Conservation (phyloP, 2,329 filamentous ascomycete species). For the Epichloe scottii region DNA sequence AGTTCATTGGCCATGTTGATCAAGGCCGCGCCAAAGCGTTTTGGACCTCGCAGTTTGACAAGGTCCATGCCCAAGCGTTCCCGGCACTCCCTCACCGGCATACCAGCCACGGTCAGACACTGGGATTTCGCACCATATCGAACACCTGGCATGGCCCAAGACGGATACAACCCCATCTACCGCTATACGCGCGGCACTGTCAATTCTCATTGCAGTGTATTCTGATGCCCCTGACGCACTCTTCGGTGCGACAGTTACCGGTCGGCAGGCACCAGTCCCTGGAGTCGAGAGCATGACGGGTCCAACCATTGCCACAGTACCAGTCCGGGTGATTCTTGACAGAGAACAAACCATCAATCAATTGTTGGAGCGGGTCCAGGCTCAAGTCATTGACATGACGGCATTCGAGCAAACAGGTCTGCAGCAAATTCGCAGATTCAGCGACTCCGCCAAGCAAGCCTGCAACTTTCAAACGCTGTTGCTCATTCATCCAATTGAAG, state of each 20-base stretch:
- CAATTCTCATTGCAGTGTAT: conserved; percentile 22
- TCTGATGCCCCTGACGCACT: conserved; percentile 19
- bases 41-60: conserved; percentile 1
- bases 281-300: conserved; percentile 15
- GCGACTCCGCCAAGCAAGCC: not conserved
- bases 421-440: not conserved
- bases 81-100: not conserved
- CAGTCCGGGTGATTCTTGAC: conserved; percentile 18
- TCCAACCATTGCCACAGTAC: conserved; percentile 17
- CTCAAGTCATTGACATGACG: conserved; percentile 2
- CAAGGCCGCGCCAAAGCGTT: not conserved
- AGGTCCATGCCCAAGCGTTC: not conserved
- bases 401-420: conserved; percentile 4
- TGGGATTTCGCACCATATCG: conserved; percentile 23
- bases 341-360: conserved; percentile 16
- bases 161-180: conserved; percentile 8
- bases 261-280: conserved; percentile 12
- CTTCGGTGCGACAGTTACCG: conserved; percentile 14
- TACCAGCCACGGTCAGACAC: conserved; percentile 8
- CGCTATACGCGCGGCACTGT: conserved; percentile 12
- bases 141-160: conserved; percentile 12
- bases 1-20: conserved; percentile 13
- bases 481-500: conserved; percentile 9
- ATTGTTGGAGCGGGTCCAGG: conserved; percentile 25
- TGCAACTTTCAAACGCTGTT: conserved; percentile 7